Base-by-base conservation (phyloP, 208 protist genomes). In the Leptomonas seymouri region DNA sequence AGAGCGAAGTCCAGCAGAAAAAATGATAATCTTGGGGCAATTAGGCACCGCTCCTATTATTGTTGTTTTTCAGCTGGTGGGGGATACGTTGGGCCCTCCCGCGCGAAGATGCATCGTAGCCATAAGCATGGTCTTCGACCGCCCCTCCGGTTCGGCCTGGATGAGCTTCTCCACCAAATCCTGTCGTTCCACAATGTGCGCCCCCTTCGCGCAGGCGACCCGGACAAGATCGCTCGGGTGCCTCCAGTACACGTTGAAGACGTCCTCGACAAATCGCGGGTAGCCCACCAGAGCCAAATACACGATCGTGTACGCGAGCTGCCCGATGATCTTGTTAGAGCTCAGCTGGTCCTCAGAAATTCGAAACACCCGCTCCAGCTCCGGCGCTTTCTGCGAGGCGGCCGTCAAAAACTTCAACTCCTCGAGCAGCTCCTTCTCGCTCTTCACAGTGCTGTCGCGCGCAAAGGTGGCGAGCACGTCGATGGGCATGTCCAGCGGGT, bases 221-320 rank as follows among this genome's bases (percentile, higher is more conserved):
- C 91, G 91, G 39, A 96, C 80, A 23, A 96, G 58, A 62, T 96
- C 91, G 71, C 86, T 93, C 16, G 80, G 85, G 66, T 96, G 88
- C 34, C 31, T 51, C 68, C 74, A 78, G 72, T 92, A 94, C 45
- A 86, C 79, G 2, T 87, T 54, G 55, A 92, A 94, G 15, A 96
- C 78, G 49, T 96, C 87, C 60, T 93, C 85, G n/a, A 82, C 81
- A 44, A 94, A 96, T 3, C 77, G 78, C 5, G 69, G 50, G 64
- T 93, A 89, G 72, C 85, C 90, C 23, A 93, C 71, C 28, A 96
- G 78, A 0, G 92, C 92, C 49, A 97, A 76, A 54, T 97, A 95
- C 31, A 97, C 78, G 60, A 97, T 97, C 0, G 86, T 95, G 81
- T 97, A 94, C 46, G 92, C 92, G 11, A 97, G 78, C 71, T 95